Percentiles rank a stretch among this genome's conserved stretches.
These are phyloP conservation scores for Daldinia sp. DNA, from an alignment of 2,329 filamentous ascomycete species.

Conservation along the genomic window DNA sequence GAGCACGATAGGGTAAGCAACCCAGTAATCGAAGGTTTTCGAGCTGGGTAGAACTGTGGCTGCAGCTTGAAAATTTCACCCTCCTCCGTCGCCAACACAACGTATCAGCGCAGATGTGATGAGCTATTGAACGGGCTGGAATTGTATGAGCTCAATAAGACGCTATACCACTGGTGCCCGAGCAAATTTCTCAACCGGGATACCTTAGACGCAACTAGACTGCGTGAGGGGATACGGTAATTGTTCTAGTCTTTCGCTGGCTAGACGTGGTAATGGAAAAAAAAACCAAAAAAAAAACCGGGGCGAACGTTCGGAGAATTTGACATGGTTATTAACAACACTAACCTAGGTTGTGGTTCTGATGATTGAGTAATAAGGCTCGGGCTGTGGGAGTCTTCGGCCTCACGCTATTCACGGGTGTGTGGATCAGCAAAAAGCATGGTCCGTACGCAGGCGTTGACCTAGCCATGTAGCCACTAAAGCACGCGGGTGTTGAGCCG, in stretches of 20 bases:
- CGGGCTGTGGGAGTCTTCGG: conserved; percentile 28
- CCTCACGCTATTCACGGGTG: conserved; percentile 5
- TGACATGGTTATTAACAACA: conserved; percentile 1
- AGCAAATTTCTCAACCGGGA: conserved; percentile 11
- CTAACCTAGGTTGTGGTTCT: not conserved
- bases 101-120: conserved; percentile 1
- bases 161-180: not conserved
- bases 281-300: too few relatives aligned
- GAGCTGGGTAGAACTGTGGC: conserved; percentile 1
- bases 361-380: conserved; percentile 7
- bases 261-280: not conserved
- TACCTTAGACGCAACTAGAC: conserved; percentile 13
- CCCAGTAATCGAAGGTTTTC: conserved; percentile 5
- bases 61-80: conserved; percentile 6
- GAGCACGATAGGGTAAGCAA: conserved; percentile 10
- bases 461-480: conserved; percentile 8
- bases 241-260: conserved; percentile 14
- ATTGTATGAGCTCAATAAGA: conserved; percentile 2
- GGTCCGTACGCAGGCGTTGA: conserved; percentile 7
- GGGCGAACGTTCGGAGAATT: conserved; percentile 9
- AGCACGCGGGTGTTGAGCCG: conserved; percentile 20
- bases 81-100: conserved; percentile 13
- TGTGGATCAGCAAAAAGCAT: conserved; percentile 16
- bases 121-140: conserved; percentile 4
- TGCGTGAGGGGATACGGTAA: conserved; percentile 17